Percentiles rank a stretch among this genome's conserved stretches.
These are phyloP conservation scores for Microdochium nivale DNA, from an alignment of 2,329 filamentous ascomycete species.

Conservation along the genomic window DNA sequence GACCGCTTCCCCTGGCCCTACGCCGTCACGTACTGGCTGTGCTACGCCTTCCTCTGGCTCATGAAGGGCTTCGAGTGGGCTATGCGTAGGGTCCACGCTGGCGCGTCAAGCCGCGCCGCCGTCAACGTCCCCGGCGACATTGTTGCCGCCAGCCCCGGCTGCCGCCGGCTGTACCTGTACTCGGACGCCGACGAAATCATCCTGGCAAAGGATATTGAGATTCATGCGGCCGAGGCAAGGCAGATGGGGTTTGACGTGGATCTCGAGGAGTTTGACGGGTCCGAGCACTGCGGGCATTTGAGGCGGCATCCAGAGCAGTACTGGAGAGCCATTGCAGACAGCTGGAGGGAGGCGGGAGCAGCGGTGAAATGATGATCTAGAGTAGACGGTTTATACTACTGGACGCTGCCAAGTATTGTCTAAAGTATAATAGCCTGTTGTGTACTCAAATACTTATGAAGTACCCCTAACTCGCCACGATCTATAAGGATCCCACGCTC, in stretches of 20 bases:
- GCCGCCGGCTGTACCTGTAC: conserved; percentile 45
- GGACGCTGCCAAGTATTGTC: too few species aligned
- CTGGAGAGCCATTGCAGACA: conserved; percentile 35
- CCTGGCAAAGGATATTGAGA: conserved; percentile 43
- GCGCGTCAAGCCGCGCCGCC: conserved; percentile 26
- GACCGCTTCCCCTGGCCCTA: conserved; percentile 40
- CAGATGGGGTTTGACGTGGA: conserved; percentile 38
- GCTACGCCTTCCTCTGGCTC: conserved; percentile 30
- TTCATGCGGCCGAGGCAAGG: conserved; percentile 38
- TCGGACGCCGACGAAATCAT: conserved; percentile 51
- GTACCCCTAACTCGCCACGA: too few species aligned
- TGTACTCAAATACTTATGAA: too few species aligned
- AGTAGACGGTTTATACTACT: not conserved
- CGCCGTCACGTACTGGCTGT: conserved; percentile 35
- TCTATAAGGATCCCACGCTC: too few species aligned
- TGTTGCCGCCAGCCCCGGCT: conserved; percentile 26
- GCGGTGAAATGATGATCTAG: not conserved
- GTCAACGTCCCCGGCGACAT: conserved; percentile 27
- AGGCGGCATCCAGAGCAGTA: conserved; percentile 46
- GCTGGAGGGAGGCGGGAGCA: conserved; percentile 13
- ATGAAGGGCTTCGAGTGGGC: conserved; percentile 24
- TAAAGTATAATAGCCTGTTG: too few species aligned
- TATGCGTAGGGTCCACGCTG: conserved; percentile 29
- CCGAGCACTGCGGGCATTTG: conserved; percentile 54
- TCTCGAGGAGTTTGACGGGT: conserved; percentile 46